Percentiles rank a stretch among this genome's conserved stretches.
Conservation (phyloP, 352 stramenopile genomes). For the Phytophthora idaei region DNA sequence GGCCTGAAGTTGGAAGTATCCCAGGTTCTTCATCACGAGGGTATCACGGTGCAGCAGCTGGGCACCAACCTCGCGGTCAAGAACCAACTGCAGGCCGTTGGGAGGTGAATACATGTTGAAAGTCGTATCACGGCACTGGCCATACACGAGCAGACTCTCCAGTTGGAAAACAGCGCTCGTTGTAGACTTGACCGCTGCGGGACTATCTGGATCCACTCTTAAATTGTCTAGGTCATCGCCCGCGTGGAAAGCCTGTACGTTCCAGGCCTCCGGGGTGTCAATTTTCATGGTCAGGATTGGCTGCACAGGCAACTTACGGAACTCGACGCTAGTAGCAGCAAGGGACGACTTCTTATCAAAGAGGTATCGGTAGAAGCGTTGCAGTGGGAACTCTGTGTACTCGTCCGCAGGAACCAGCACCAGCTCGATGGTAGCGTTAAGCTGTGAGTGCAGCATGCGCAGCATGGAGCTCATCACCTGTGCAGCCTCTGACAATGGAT, state of each 20-base stretch:
- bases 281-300: conserved; percentile 94
- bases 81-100: conserved; percentile 91
- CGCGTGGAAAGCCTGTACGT: conserved; percentile 83
- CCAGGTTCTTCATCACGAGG: conserved; percentile 99
- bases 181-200: conserved; percentile 54
- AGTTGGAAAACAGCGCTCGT: conserved; percentile 84
- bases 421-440: conserved; percentile 76
- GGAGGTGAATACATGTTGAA: conserved; percentile 81
- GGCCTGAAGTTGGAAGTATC: conserved; percentile 99
- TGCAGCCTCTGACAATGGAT: conserved; percentile 89
- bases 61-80: conserved; percentile 76
- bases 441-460: conserved; percentile 70
- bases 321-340: conserved; percentile 58
- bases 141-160: conserved; percentile 91
- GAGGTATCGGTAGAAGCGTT: conserved; percentile 94
- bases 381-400: conserved; percentile 88
- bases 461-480: conserved; percentile 91
- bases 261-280: conserved; percentile 93
- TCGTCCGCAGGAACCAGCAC: conserved; percentile 69
- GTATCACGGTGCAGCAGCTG: conserved; percentile 91
- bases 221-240: conserved; percentile 93
- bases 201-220: conserved; percentile 68
- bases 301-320: conserved; percentile 81
- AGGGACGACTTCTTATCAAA: conserved; percentile 66
- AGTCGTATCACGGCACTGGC: conserved; percentile 89